Conservation (phyloP, 108 stramenopile genomes). For the Nannochloropsis salina region DNA sequence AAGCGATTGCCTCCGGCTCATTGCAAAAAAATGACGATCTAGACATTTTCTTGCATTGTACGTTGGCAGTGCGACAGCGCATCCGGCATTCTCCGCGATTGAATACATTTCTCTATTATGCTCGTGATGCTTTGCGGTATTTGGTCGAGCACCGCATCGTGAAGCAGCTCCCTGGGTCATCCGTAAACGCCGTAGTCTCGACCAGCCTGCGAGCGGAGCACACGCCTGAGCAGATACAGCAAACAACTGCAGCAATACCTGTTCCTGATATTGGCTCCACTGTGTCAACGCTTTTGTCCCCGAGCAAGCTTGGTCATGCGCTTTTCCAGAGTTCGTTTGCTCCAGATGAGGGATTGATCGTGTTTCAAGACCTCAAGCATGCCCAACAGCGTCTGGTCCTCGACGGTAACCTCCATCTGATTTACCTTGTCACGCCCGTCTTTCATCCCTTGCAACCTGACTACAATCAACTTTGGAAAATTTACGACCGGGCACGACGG, state of each 20-base stretch:
- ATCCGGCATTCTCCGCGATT: background rate
- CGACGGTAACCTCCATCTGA: slow-evolving; percentile 26
- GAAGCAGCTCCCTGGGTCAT: background rate
- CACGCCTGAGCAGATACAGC: background rate
- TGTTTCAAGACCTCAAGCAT: slow-evolving; percentile 26
- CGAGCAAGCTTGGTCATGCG: slow-evolving; percentile 36
- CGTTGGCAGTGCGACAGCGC: background rate
- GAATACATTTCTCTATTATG: background rate
- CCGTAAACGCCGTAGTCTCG: background rate
- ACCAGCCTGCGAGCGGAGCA: background rate
- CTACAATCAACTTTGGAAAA: background rate
- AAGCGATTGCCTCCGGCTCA: background rate
- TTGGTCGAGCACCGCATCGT: background rate
- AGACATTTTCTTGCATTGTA: background rate
- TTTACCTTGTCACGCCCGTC: slow-evolving; percentile 36
- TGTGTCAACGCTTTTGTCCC: background rate
- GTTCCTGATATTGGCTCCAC: background rate
- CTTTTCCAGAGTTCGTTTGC: slow-evolving; percentile 41
- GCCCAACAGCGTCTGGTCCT: slow-evolving; percentile 31
- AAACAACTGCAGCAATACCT: background rate
- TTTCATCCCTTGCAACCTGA: background rate
- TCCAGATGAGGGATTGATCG: slow-evolving; percentile 32
- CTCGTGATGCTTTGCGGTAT: background rate
- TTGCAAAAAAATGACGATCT: background rate
- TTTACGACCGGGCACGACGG: background rate